phyloP scores from a whole-genome alignment of 192 early-diverging fungal species.

The Coemansia asiatica region DNA sequence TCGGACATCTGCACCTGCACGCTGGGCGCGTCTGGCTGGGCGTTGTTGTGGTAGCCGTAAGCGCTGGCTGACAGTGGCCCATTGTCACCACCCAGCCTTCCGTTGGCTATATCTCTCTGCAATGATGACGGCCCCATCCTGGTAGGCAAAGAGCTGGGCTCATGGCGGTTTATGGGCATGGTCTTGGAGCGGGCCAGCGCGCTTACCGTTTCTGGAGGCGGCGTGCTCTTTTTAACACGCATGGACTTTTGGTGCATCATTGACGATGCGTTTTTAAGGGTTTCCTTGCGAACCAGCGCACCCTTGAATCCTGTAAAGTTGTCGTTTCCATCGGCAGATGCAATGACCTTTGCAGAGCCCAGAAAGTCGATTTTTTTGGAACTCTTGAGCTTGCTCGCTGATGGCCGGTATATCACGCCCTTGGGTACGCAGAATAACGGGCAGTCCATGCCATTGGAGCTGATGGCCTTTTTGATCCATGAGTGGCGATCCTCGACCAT shows the following conservation, averaged over 20 bases:
- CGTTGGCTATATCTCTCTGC: conserved; percentile 9
- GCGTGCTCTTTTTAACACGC: conserved; percentile 43
- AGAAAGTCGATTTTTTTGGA: conserved; percentile 75
- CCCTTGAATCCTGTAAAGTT: conserved; percentile 58
- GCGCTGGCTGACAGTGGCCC: conserved; percentile 19
- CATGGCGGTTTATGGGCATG: conserved; percentile 37
- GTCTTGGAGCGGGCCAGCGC: conserved; percentile 51
- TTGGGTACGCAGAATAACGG: conserved; percentile 79
- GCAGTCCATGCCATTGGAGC: conserved; percentile 58
- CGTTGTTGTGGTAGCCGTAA: conserved; percentile 11
- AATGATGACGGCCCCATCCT: conserved; percentile 14
- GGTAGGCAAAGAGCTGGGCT: conserved; percentile 17
- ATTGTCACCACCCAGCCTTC: neutral
- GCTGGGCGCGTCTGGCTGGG: conserved; percentile 12
- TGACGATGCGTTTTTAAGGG: conserved; percentile 21
- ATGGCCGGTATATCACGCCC: conserved; percentile 79
- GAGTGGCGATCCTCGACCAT: conserved; percentile 70
- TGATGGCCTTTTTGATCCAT: conserved; percentile 67
- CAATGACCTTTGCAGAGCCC: conserved; percentile 82
- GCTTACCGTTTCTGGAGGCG: conserved; percentile 36
- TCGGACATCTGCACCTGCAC: conserved; percentile 21
- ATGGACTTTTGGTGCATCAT: conserved; percentile 51
- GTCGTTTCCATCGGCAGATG: conserved; percentile 60
- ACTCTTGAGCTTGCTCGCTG: conserved; percentile 82
- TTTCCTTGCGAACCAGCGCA: conserved; percentile 54